These are phyloP conservation scores for Lachnellula hyalina DNA, from an alignment of 2,329 filamentous ascomycete species.

Conservation along the genomic window DNA sequence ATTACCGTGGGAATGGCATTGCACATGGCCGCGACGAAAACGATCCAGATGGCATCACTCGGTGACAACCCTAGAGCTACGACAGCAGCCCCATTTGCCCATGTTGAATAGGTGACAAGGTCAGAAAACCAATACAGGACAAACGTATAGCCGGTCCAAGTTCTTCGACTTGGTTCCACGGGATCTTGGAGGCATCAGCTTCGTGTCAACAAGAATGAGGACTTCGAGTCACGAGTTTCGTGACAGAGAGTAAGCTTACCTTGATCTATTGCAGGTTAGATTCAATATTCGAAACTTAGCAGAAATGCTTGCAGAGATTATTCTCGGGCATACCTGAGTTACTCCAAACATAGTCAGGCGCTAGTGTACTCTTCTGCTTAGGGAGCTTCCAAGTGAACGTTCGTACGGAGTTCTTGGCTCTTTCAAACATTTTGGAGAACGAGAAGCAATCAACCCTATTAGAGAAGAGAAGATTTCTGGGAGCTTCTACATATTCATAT, in stretches of 20 bases:
- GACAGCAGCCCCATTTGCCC: conserved; percentile 14
- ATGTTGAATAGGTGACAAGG: conserved; percentile 15
- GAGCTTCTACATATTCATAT: too few relatives aligned
- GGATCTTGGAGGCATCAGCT: conserved; percentile 5
- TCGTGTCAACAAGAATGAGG: too few relatives aligned
- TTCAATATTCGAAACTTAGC: neutral
- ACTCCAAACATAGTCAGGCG: conserved; percentile 11
- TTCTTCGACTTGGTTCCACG: conserved; percentile 9
- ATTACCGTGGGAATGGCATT: conserved; percentile 46
- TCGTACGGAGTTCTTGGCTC: conserved; percentile 5
- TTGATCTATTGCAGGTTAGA: neutral
- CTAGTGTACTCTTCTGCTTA: conserved; percentile 7
- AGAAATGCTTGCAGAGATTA: neutral
- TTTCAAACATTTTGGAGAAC: conserved; percentile 4
- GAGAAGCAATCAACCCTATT: neutral
- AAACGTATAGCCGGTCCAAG: conserved; percentile 17
- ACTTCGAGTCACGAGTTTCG: too few relatives aligned
- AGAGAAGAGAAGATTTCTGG: neutral
- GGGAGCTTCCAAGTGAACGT: conserved; percentile 11
- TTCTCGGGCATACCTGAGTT: conserved; percentile 3
- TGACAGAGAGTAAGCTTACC: neutral
- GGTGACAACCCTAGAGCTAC: conserved; percentile 11
- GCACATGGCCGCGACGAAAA: conserved; percentile 54
- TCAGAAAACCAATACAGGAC: conserved; percentile 20
- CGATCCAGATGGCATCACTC: conserved; percentile 26